Percentiles rank a stretch among this genome's conserved stretches.
Conservation (phyloP, 805 yeast species). For the Candida boidinii region DNA sequence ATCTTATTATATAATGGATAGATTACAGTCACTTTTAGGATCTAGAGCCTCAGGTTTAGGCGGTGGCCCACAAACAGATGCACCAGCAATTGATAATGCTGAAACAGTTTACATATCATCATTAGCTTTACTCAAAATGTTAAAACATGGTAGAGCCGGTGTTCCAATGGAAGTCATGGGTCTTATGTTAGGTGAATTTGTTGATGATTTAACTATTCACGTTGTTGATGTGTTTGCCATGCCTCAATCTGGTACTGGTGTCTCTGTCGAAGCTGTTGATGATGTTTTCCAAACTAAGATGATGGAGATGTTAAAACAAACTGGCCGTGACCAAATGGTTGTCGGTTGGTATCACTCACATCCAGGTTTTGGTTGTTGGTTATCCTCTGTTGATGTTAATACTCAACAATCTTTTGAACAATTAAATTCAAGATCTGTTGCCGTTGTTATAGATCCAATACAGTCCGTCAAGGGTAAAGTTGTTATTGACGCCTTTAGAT, state of each 20-base stretch:
- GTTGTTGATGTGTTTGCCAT: slow-evolving; percentile 98
- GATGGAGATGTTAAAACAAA: slow-evolving; percentile 99
- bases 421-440: slow-evolving; percentile 91
- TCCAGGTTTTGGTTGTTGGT: slow-evolving; percentile 99
- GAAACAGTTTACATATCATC: slow-evolving; percentile 97
- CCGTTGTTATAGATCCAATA: slow-evolving; percentile 97
- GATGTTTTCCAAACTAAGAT: slow-evolving; percentile 97
- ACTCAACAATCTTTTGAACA: slow-evolving; percentile 98
- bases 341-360: slow-evolving; percentile 99
- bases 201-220: slow-evolving; percentile 93
- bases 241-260: slow-evolving; percentile 98
- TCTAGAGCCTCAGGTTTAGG: slow-evolving; percentile 25
- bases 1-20: slow-evolving; percentile 15
- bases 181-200: slow-evolving; percentile 95
- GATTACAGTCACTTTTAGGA: slow-evolving; percentile 24
- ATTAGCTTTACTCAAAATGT: slow-evolving; percentile 89
- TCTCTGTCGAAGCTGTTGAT: slow-evolving; percentile 97
- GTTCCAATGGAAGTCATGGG: slow-evolving; percentile 88
- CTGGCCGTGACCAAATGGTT: slow-evolving; percentile 98
- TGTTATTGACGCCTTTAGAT: slow-evolving; percentile 95
- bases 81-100: slow-evolving; percentile 85
- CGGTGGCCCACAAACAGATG: slow-evolving; percentile 35
- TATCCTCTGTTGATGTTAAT: slow-evolving; percentile 93
- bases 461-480: slow-evolving; percentile 98
- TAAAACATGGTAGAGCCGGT: slow-evolving; percentile 94